These are phyloP conservation scores for Pseudocercospora musae DNA, from an alignment of 2,329 filamentous ascomycete species.

Conservation along the genomic window DNA sequence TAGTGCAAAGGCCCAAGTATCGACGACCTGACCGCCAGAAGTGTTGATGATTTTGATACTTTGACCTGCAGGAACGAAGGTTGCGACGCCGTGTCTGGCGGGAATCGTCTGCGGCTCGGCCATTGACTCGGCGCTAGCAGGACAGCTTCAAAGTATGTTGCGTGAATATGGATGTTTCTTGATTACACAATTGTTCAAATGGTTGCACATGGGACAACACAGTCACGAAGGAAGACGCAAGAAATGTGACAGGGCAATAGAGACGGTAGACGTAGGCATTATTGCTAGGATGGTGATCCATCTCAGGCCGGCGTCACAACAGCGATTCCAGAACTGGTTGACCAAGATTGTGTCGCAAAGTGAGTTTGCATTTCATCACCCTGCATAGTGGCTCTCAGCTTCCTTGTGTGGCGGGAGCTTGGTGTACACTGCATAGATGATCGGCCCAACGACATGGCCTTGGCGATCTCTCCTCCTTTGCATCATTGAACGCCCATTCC, in stretches of 20 bases:
- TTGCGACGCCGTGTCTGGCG: constrained; percentile 49
- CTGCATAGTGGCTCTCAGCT: constrained; percentile 17
- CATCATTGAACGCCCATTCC: constrained; percentile 8
- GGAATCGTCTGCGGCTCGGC: constrained; percentile 43
- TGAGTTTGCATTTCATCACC: constrained; percentile 17
- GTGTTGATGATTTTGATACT: constrained; percentile 52
- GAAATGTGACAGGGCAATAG: neutral
- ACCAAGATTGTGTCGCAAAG: constrained; percentile 17
- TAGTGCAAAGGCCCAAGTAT: constrained; percentile 50
- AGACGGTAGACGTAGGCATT: constrained; percentile 4
- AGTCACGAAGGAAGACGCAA: neutral
- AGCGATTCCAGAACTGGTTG: constrained; percentile 2
- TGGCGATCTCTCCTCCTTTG: constrained; percentile 11
- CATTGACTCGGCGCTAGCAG: constrained; percentile 9
- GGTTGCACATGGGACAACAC: neutral
- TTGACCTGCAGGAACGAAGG: constrained; percentile 48
- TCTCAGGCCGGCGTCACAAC: constrained; percentile 20
- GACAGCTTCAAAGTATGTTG: neutral
- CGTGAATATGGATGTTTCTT: neutral
- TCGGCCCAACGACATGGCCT: constrained; percentile 7
- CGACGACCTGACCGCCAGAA: constrained; percentile 50
- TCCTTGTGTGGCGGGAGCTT: constrained; percentile 17
- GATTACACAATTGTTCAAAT: neutral
- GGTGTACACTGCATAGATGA: constrained; percentile 5
- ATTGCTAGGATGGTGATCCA: neutral